These are phyloP conservation scores for Fusarium sp. DNA, from an alignment of 2,329 filamentous ascomycete species.

Conservation along the genomic window DNA sequence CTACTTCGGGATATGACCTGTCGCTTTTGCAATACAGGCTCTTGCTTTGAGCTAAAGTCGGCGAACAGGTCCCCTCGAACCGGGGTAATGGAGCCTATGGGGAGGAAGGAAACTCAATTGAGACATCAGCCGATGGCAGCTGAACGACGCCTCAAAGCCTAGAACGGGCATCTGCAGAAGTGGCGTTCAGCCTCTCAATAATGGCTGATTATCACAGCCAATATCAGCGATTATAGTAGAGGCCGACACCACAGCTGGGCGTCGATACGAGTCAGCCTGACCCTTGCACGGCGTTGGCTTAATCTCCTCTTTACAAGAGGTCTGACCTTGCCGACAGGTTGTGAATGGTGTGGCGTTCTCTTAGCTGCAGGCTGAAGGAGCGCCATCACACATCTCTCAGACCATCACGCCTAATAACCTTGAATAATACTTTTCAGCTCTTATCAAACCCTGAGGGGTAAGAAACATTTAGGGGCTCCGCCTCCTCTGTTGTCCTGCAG, in stretches of 20 bases:
- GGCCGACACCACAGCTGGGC: neutral
- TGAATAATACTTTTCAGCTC: neutral
- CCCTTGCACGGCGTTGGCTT: neutral
- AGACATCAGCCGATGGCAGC: neutral
- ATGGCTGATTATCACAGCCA: neutral
- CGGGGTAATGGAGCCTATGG: neutral
- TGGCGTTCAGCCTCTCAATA: neutral
- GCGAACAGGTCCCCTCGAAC: neutral
- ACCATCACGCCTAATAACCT: neutral
- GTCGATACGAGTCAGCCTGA: neutral
- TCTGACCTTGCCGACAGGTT: neutral
- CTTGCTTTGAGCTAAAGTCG: neutral
- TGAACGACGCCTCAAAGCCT: neutral
- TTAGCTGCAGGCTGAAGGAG: neutral
- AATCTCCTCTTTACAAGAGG: neutral
- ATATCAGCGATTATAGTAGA: neutral
- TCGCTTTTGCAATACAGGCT: neutral
- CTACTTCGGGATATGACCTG: neutral
- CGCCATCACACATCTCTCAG: neutral
- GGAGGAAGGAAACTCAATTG: neutral
- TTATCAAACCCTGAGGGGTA: accelerated
- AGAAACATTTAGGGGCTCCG: neutral
- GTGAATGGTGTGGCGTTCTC: neutral
- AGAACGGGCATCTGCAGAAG: neutral
- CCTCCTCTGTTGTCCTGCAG: neutral